Evolutionary conservation across 257 asterid genomes (phyloP).

Genomic region (Solanum sparsipilum): DNA sequence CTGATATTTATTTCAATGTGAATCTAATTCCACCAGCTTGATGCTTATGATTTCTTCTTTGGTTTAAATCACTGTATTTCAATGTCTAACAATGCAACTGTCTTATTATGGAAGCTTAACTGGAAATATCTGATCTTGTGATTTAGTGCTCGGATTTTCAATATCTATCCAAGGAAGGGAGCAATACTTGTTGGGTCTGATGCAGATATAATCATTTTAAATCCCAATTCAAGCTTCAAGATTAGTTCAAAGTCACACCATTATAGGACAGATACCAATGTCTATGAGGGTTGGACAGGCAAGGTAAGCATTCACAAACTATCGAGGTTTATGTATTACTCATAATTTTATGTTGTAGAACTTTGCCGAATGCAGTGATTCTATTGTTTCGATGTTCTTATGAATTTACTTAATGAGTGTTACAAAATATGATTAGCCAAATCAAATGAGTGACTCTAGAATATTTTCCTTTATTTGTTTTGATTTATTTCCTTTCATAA

Average conservation of each 20-base stretch:
- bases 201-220: conserved; percentile 83
- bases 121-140: not conserved
- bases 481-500: not conserved
- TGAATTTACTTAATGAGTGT: not conserved
- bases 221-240: conserved; percentile 78
- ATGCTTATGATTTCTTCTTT: not conserved
- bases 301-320: conserved; percentile 33
- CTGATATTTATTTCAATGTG: not conserved
- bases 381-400: not conserved
- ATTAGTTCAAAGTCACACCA: conserved; percentile 75
- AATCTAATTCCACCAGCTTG: not conserved
- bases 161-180: conserved; percentile 90
- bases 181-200: conserved; percentile 89
- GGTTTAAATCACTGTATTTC: not conserved
- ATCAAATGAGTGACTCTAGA: not conserved
- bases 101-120: not conserved
- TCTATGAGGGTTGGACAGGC: conserved; percentile 77
- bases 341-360: not conserved
- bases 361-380: not conserved
- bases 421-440: not conserved
- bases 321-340: not conserved
- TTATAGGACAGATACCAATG: conserved; percentile 78
- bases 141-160: conserved; percentile 84
- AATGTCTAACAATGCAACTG: not conserved
- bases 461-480: not conserved